Base-by-base conservation (phyloP, 176 grass and related monocot genomes). In the Tillandsia fasciculata region DNA sequence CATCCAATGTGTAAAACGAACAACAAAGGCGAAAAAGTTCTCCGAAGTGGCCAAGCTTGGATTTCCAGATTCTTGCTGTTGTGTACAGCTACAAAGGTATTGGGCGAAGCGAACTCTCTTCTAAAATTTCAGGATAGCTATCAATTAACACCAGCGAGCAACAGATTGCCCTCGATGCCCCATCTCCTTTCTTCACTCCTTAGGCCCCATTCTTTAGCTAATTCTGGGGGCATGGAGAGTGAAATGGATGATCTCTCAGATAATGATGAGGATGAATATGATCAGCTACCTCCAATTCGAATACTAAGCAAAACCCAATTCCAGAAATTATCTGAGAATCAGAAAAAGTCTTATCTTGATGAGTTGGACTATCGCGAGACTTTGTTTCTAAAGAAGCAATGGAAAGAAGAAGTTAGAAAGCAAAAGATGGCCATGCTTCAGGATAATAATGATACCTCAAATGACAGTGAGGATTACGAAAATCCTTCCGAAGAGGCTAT, bases 351-450 rank as follows among this genome's bases (percentile, higher is more conserved):
- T 71, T 96, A 96, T 77, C 86, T 96, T 71, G 89, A 96, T 77
- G 93, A 96, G 76, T 76, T 96, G 63, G 86, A 96, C 70, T 96
- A 96, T 56, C 86, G 92, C 18, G 92, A 96, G 73, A 96, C 92
- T 74, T 64, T 89, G 73, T 96, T 84, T 77, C 74, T 96, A 63
- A 96, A 92, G 82, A 89, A 92, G 76, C 92, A 89, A 66, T 82
- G 83, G 78, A 92, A 81, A 68, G 92, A 89, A 66, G 86, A 90
- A 79, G 63, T 87, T 63, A 77, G 58, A 74, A 92, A 68, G 49
- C 77, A 76, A 83, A 92, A 82, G 70, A 78, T 83, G 74, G 67
- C 56, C 49, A 83, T 81, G 73, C n/a, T 68, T 83, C 66, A 78
- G 64, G 74, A 52, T 53, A 69, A 50, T 49, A 74, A 70, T 28